These are phyloP conservation scores for Debaryomycetaceae sp. DNA, from an alignment of 1,139 yeast genomes.

Conservation along the genomic window DNA sequence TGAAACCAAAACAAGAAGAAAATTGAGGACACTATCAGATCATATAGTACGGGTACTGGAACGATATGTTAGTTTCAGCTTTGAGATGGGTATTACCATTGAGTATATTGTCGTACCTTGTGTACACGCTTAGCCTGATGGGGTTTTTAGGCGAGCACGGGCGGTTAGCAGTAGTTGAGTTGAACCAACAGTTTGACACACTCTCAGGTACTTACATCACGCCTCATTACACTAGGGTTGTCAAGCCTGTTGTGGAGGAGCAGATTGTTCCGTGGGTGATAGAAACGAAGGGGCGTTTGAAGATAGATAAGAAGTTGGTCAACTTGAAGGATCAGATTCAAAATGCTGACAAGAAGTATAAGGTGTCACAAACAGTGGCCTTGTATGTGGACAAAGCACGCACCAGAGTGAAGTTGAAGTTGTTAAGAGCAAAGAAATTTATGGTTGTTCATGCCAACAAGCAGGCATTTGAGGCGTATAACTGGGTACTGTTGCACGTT, in stretches of 20 bases:
- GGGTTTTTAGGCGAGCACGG: background rate
- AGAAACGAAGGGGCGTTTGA: background rate
- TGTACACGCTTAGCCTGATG: slow-evolving; percentile 1
- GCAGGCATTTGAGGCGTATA: background rate
- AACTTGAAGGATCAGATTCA: background rate
- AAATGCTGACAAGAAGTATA: background rate
- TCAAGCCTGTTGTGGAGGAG: slow-evolving; percentile 1
- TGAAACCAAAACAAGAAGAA: background rate
- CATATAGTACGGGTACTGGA: background rate
- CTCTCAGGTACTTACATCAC: slow-evolving; percentile 1
- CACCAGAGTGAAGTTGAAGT: background rate
- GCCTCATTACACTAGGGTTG: slow-evolving; percentile 1
- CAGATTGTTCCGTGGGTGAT: background rate
- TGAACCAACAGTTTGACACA: slow-evolving; percentile 3
- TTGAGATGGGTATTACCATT: slow-evolving; percentile 4
- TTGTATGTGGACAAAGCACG: background rate
- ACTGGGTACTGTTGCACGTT: background rate
- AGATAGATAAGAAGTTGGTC: background rate
- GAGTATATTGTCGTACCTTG: slow-evolving; percentile 4
- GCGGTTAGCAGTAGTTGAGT: slow-evolving; percentile 1
- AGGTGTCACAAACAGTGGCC: background rate
- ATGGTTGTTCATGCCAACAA: background rate
- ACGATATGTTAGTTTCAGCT: background rate
- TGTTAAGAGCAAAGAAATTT: background rate
- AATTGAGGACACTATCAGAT: background rate